Conservation (phyloP, 352 stramenopile species). For the Globisporangium camurandrum region DNA sequence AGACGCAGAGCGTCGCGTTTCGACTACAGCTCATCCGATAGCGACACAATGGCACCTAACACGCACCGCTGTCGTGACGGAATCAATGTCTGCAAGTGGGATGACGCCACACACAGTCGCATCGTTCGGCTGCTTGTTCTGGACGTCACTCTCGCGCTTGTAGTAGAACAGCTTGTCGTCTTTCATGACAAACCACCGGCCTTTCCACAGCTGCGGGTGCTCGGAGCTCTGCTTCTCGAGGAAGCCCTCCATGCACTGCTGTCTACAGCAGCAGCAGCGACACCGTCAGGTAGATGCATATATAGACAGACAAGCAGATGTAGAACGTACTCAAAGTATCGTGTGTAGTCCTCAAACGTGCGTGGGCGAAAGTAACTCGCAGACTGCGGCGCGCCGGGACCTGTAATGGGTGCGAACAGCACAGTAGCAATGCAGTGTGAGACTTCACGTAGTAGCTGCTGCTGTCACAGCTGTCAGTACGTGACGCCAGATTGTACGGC, state of each 20-base stretch:
- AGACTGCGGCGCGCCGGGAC: constrained; percentile 23
- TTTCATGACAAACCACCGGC: constrained; percentile 83
- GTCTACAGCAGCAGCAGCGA: constrained; percentile 15
- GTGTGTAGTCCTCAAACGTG: constrained; percentile 50
- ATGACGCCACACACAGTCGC: constrained; percentile 64
- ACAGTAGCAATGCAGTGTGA: neutral
- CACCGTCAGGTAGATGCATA: neutral
- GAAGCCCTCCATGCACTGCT: constrained; percentile 68
- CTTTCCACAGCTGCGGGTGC: constrained; percentile 62
- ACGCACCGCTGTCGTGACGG: constrained; percentile 74
- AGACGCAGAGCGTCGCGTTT: neutral
- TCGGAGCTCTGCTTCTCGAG: constrained; percentile 81
- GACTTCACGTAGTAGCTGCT: no score
- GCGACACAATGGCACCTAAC: constrained; percentile 4
- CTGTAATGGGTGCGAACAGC: neutral
- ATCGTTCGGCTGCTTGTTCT: constrained; percentile 49
- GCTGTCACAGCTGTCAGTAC: no score
- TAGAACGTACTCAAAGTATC: constrained; percentile 50
- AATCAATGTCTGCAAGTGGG: constrained; percentile 75
- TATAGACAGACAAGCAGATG: neutral
- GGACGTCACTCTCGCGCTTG: constrained; percentile 46
- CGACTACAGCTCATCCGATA: neutral
- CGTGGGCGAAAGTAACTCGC: constrained; percentile 57
- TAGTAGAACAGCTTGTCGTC: constrained; percentile 83
- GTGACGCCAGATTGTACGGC: neutral